A percentile compares a stretch with the other conserved stretches of the same genome.
phyloP scores from a whole-genome alignment of 441 rosid genomes.

The Kokia cookei region DNA sequence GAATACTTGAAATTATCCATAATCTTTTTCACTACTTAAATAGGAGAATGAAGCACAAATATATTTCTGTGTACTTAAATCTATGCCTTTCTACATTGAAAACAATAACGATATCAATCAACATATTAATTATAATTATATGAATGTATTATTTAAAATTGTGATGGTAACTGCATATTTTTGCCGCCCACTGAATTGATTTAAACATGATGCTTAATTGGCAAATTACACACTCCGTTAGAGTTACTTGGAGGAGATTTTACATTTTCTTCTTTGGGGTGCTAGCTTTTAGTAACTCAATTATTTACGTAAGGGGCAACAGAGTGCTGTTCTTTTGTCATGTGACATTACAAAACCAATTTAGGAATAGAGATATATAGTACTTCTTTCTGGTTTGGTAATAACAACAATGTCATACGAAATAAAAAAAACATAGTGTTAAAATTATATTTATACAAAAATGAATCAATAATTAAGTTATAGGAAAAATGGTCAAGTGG shows the following conservation, averaged over 20 bases:
- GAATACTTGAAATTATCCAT: too few relatives aligned
- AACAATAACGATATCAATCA: too few relatives aligned
- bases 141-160: too few relatives aligned
- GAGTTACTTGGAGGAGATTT: neutral
- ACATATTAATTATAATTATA: too few relatives aligned
- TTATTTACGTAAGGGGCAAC: neutral
- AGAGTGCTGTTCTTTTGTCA: neutral
- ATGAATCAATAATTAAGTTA: too few relatives aligned
- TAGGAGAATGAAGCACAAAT: too few relatives aligned
- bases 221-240: neutral
- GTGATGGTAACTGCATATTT: neutral
- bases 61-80: too few relatives aligned
- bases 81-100: rapidly evolving
- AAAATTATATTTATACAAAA: too few relatives aligned
- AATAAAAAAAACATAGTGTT: too few relatives aligned
- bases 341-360: neutral
- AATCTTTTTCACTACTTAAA: too few relatives aligned
- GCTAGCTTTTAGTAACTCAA: neutral
- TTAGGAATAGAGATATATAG: neutral
- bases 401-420: too few relatives aligned
- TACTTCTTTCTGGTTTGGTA: neutral
- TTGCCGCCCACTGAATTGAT: neutral
- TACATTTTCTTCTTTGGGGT: neutral
- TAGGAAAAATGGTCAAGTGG: too few relatives aligned
- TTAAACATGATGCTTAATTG: neutral